Evolutionary conservation across 495 filamentous ascomycete species (phyloP).

Genomic region (Penicillium coprophilum): DNA sequence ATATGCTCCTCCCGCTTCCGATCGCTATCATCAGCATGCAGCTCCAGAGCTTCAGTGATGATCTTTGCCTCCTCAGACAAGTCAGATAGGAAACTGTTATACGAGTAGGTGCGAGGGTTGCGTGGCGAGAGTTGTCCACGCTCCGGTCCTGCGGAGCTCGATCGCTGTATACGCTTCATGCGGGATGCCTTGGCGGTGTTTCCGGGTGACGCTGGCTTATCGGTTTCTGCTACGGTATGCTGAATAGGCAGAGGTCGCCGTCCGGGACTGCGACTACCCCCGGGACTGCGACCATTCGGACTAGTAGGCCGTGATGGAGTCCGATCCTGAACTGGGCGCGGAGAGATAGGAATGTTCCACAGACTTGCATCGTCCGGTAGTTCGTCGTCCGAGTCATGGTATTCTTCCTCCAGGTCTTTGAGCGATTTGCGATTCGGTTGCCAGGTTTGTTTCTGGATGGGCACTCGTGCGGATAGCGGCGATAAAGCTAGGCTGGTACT

Average conservation of each 20-base stretch:
- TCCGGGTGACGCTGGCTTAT: slow-evolving; percentile 14
- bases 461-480: slow-evolving; percentile 32
- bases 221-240: slow-evolving; percentile 37
- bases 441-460: slow-evolving; percentile 56
- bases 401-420: slow-evolving; percentile 82
- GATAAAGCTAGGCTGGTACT: slow-evolving; percentile 41
- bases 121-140: slow-evolving; percentile 49
- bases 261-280: slow-evolving; percentile 36
- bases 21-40: slow-evolving; percentile 69
- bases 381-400: slow-evolving; percentile 85
- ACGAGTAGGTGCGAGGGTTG: slow-evolving; percentile 74
- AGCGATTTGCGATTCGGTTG: slow-evolving; percentile 75
- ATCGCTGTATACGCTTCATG: slow-evolving; percentile 34
- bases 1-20: slow-evolving; percentile 49
- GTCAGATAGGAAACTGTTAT: slow-evolving; percentile 74
- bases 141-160: slow-evolving; percentile 47
- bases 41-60: slow-evolving; percentile 85
- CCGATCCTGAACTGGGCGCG: slow-evolving; percentile 69
- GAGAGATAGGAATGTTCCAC: slow-evolving; percentile 94
- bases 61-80: slow-evolving; percentile 85
- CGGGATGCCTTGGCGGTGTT: slow-evolving; percentile 38
- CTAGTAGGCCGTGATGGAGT: slow-evolving; percentile 50
- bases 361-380: slow-evolving; percentile 88
- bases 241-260: slow-evolving; percentile 43
- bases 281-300: slow-evolving; percentile 53